Conservation (phyloP, 331 rosid species). For the Malus hybrid region DNA sequence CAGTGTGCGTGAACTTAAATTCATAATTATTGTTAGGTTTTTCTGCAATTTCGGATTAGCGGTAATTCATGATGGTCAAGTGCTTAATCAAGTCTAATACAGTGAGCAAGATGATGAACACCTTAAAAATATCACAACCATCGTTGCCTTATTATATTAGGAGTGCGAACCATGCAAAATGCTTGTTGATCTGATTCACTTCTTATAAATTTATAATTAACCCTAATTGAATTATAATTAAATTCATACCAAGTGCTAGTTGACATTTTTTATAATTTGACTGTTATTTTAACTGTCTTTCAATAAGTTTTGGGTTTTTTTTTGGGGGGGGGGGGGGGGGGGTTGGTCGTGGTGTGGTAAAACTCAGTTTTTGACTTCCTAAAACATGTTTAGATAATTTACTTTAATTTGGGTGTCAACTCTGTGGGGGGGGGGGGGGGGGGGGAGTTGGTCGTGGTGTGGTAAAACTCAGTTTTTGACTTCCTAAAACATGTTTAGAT, state of each 20-base stretch:
- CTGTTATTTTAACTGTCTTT: neutral
- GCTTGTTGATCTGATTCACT: slow-evolving; percentile 44
- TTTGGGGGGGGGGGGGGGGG: no score
- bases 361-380: slow-evolving; percentile 29
- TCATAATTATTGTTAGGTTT: slow-evolving; percentile 27
- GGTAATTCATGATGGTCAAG: neutral
- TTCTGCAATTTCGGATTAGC: slow-evolving; percentile 31
- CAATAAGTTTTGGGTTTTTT: no score
- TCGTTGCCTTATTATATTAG: neutral
- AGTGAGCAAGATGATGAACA: slow-evolving; percentile 20
- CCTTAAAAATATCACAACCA: neutral
- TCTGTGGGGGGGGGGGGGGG: neutral
- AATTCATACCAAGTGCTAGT: neutral
- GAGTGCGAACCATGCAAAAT: slow-evolving; percentile 3
- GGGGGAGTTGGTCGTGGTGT: neutral
- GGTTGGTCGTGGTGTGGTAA: neutral
- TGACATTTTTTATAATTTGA: neutral
- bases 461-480: slow-evolving; percentile 2
- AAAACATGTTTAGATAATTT: neutral
- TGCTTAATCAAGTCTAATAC: slow-evolving; percentile 36
- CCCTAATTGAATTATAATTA: neutral
- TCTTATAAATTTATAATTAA: no score
- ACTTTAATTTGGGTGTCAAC: neutral
- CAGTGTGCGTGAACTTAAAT: neutral
- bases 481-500: neutral